phyloP scores from a whole-genome alignment of 2,329 filamentous ascomycete genomes.

The Periconia digitata region DNA sequence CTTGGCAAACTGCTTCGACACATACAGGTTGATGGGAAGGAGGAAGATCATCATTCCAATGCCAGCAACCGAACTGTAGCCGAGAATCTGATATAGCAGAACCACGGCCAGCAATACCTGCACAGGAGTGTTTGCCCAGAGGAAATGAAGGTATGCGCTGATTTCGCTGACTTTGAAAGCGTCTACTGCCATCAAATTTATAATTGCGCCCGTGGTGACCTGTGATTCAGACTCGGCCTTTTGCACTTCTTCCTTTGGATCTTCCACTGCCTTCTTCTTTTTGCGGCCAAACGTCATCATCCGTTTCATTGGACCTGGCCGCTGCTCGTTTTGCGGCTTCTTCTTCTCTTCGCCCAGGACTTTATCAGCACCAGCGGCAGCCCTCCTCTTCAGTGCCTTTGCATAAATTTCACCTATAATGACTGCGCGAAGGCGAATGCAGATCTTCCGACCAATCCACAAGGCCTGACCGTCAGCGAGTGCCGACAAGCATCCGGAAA shows the following conservation, averaged over 20 bases:
- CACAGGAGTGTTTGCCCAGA: conserved; percentile 89
- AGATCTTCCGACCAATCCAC: conserved; percentile 92
- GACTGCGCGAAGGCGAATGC: conserved; percentile 88
- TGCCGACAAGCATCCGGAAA: conserved; percentile 79
- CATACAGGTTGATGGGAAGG: conserved; percentile 84
- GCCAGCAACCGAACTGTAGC: conserved; percentile 89
- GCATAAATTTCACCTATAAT: conserved; percentile 97
- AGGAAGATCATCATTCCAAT: conserved; percentile 87
- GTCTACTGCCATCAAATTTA: conserved; percentile 99
- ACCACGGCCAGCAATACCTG: conserved; percentile 80
- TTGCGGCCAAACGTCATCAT: conserved; percentile 61
- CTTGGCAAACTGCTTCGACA: conserved; percentile 80
- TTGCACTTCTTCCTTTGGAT: conserved; percentile 37
- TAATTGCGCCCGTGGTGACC: conserved; percentile 95
- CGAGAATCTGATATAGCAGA: conserved; percentile 86
- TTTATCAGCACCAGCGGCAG: conserved; percentile 73
- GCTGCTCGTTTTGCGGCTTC: conserved; percentile 41
- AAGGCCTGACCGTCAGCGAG: conserved; percentile 82
- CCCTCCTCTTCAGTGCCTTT: conserved; percentile 89
- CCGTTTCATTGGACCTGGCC: conserved; percentile 48
- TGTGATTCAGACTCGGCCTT: conserved; percentile 61
- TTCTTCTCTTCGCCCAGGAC: conserved; percentile 64
- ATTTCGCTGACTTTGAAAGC: conserved; percentile 98
- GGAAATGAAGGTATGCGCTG: conserved; percentile 90
- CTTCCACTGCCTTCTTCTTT: conserved; percentile 52